Conservation (phyloP, 768 basidiomycete genomes). For the Termitomyces titanicus region DNA sequence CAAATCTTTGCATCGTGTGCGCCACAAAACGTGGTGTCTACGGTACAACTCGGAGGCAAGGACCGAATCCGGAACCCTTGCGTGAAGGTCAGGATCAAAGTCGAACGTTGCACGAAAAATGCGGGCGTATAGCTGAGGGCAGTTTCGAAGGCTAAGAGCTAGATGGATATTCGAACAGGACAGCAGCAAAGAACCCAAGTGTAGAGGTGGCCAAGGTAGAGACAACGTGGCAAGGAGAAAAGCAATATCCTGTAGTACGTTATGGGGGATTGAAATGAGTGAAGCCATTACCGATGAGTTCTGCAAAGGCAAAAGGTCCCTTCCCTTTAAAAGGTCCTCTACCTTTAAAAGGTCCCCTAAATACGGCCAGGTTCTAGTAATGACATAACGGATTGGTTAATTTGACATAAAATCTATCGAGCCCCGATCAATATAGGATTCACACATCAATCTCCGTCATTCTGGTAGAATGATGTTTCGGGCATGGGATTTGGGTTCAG, state of each 20-base stretch:
- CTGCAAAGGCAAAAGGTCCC: background rate
- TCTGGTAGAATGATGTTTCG: background rate
- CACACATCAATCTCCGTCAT: background rate
- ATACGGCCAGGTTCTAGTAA: too few species aligned
- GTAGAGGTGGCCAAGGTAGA: constrained; percentile 33
- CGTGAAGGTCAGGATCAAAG: constrained; percentile 23
- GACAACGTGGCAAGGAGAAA: constrained; percentile 39
- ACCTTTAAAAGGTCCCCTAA: constrained; percentile 3
- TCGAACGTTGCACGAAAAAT: constrained; percentile 54
- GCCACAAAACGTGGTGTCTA: constrained; percentile 45
- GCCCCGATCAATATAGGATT: background rate
- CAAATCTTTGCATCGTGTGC: constrained; percentile 37
- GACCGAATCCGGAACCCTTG: constrained; percentile 32
- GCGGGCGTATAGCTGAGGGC: constrained; percentile 54
- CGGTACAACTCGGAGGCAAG: constrained; percentile 46
- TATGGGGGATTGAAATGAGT: constrained; percentile 48
- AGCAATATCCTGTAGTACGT: constrained; percentile 56
- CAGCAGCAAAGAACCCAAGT: constrained; percentile 41
- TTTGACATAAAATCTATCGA: background rate
- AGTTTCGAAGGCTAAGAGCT: constrained; percentile 35
- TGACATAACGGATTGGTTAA: too few species aligned
- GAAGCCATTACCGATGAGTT: constrained; percentile 35
- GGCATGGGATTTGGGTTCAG: background rate
- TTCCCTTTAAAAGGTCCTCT: constrained; percentile 1
- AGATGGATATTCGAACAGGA: constrained; percentile 42